phyloP scores from a whole-genome alignment of 352 stramenopile genomes.

The Phytophthora constricta region DNA sequence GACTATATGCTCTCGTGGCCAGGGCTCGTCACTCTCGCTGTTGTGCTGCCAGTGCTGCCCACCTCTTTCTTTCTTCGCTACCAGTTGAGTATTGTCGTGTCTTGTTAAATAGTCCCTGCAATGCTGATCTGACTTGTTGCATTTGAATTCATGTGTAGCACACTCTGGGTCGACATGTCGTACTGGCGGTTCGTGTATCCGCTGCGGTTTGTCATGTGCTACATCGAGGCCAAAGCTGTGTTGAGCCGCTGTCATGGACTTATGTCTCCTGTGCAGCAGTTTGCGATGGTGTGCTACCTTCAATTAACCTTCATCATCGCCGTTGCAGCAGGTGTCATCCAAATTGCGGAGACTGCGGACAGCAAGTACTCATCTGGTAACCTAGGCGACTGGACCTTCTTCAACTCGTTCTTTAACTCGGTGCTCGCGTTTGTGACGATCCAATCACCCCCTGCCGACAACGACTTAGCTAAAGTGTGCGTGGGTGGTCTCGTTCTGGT shows the following conservation, averaged over 20 bases:
- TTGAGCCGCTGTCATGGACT: slow-evolving; percentile 77
- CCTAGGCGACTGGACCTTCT: slow-evolving; percentile 83
- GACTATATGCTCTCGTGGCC: slow-evolving; percentile 71
- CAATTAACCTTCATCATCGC: slow-evolving; percentile 82
- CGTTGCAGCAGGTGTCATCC: slow-evolving; percentile 77
- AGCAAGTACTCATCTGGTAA: slow-evolving; percentile 44
- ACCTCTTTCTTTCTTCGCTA: slow-evolving; percentile 69
- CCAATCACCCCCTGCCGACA: slow-evolving; percentile 81
- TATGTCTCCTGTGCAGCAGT: slow-evolving; percentile 81
- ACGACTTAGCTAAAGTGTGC: slow-evolving; percentile 76
- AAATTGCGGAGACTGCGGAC: slow-evolving; percentile 82
- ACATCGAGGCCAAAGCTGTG: slow-evolving; percentile 74
- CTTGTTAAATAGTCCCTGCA: neutral
- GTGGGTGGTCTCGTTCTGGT: slow-evolving; percentile 81
- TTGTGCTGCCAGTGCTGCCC: slow-evolving; percentile 77
- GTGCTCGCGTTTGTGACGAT: slow-evolving; percentile 88
- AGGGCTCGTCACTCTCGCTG: slow-evolving; percentile 64
- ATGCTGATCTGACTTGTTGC: neutral
- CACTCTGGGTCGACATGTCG: slow-evolving; percentile 70
- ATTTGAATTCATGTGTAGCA: slow-evolving; percentile 38
- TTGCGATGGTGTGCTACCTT: slow-evolving; percentile 80
- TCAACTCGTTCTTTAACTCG: slow-evolving; percentile 89
- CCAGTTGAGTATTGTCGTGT: slow-evolving; percentile 57
- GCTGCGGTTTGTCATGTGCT: slow-evolving; percentile 82
- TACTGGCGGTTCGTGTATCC: slow-evolving; percentile 86